Base-by-base conservation (phyloP, 768 basidiomycete species). In the Suillus paluster region DNA sequence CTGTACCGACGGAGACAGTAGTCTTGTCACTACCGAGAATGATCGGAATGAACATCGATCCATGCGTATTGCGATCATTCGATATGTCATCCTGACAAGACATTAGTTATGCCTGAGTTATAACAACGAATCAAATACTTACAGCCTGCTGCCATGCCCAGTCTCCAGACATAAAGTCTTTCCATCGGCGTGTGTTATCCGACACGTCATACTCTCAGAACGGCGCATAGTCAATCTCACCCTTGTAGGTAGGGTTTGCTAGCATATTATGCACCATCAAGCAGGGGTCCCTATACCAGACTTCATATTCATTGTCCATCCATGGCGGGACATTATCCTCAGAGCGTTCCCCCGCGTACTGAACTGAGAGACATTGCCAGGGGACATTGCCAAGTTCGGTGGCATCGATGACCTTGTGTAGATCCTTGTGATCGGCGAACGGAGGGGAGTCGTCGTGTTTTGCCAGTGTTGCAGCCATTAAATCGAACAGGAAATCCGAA, bases 1-100 rank as follows among this genome's bases (percentile, higher is more conserved):
- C 68, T 0, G 66, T 69, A 1, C 61, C 69, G 4, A 73, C 70
- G 0, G 72, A 73, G 0, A 73, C 65, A 0, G 67, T 73, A 0
- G 69, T 73, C 57, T 74, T 74, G 57, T 74, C 66, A 42, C 67
- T 71, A 0, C 72, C 67, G 0, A 64, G 58, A 2, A 73, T 64
- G 5, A 72, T 34, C 0, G 69, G 70, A 0, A 66, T 63, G n/a
- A 74, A 68, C 3, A 60, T 58, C 12, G 59, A 42, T 4, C 70
- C 66, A 25, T 70, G 63, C 7, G 50, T 70, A 17, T 4, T 14
- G 0, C 64, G 57, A 21, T 48, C 46, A 4, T 48, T 25, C 2
- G 23, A 25, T 25, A 48, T 48, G 6, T 2, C n/a, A 14, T 48
- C 46, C 46, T 38, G 12, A 36, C 8, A 14, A 25, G 23, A 2